phyloP scores from a whole-genome alignment of 2,329 filamentous ascomycete genomes.

The Amauroascus verrucosus region DNA sequence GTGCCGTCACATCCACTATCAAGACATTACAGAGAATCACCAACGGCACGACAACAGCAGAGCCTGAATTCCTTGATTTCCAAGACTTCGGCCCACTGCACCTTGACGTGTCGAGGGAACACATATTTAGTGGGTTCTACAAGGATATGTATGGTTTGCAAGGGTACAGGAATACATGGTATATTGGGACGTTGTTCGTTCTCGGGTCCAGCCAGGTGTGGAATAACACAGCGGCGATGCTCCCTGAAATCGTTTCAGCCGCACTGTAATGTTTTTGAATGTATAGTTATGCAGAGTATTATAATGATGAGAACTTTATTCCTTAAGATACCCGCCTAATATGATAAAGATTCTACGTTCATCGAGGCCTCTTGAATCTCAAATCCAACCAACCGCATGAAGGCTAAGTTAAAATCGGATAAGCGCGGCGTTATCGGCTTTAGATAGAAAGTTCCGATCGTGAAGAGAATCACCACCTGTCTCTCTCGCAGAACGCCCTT shows the following conservation, averaged over 20 bases:
- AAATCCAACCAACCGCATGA: not conserved
- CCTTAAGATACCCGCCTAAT: too few relatives aligned
- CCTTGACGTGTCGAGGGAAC: conserved; percentile 23
- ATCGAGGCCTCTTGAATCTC: too few relatives aligned
- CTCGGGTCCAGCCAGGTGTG: not conserved
- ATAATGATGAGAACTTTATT: too few relatives aligned
- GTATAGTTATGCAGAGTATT: too few relatives aligned
- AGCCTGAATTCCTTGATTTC: conserved; percentile 22
- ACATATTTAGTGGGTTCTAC: conserved; percentile 32
- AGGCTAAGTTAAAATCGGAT: too few relatives aligned
- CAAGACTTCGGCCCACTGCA: conserved; percentile 28
- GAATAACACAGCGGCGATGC: not conserved
- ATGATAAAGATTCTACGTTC: too few relatives aligned
- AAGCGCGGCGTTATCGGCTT: too few relatives aligned
- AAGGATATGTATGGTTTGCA: conserved; percentile 32
- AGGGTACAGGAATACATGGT: conserved; percentile 34
- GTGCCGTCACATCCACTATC: conserved; percentile 22
- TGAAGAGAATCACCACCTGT: too few relatives aligned
- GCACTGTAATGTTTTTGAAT: not conserved
- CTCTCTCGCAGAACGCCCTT: too few relatives aligned
- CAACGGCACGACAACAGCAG: not conserved
- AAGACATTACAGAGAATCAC: conserved; percentile 9
- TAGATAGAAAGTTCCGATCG: too few relatives aligned
- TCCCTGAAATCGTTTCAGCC: not conserved
- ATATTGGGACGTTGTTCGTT: conserved; percentile 32